Base-by-base conservation (phyloP, 495 filamentous ascomycete species). In the Jackrogersella multiformis region DNA sequence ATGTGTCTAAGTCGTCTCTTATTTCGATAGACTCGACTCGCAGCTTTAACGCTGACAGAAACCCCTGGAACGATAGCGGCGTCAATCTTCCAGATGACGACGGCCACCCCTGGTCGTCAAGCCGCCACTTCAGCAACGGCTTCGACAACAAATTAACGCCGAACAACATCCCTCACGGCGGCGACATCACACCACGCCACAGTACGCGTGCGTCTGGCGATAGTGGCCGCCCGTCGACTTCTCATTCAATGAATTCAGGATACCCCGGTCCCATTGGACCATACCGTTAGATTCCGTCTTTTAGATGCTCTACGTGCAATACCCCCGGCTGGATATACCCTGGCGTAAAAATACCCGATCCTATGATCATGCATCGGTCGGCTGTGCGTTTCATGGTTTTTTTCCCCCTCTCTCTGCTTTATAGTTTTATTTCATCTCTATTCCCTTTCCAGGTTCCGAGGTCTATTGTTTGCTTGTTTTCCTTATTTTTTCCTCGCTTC, bases 31-130 rank as follows among this genome's bases (percentile, higher is more conserved):
- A 97, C 73, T 96, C 92, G 20, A 91, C 91, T 34, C 89, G 92
- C 73, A 95, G 91, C 77, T 86, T 87, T 75, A 86, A 85, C 54
- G 91, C 92, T 73, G 95, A 96, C 77, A 91, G 93, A 73, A 96
- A 97, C 78, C 93, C 93, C 66, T 97, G 94, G 94, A 96, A 97
- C 75, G 94, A 97, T 78, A 94, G 90, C 67, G 94, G 92, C 61
- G 90, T 97, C 73, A 96, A 96, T 74, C 89, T 97, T 68, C 82
- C 91, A 62, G 92, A 97, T 72, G 92, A 96, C 48, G 92, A 94
- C 58, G 76, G 82, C 70, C 86, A 88, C 72, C 86, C 85, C 63
- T 87, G 89, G 79, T 81, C 84, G 78, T 81, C 84, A 77, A 82
- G 79, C 75, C 87, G 84, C 74, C 83, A 84, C 71, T 84, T 83